Evolutionary conservation across 169 alveolate species (phyloP).

Genomic region (Cryptosporidium viatorum): DNA sequence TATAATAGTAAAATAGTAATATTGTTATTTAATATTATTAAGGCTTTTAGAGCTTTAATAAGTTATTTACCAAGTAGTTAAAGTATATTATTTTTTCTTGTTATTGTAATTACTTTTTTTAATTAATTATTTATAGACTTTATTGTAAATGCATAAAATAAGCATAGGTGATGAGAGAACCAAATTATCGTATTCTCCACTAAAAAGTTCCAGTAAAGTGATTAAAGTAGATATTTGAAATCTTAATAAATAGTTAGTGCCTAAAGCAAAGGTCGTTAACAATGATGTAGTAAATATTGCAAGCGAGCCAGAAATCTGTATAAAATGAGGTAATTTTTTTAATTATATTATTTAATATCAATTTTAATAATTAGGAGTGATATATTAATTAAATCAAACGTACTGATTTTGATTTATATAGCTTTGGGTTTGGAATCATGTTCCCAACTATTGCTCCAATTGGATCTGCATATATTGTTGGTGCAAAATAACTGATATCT

Average conservation of each 20-base stretch:
- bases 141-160: slow-evolving; percentile 2
- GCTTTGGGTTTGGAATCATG: slow-evolving; percentile 24
- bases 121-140: background rate
- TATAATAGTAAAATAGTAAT: too few relatives aligned
- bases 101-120: too few relatives aligned
- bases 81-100: too few relatives aligned
- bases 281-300: slow-evolving; percentile 27
- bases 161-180: slow-evolving; percentile 28
- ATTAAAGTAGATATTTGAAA: background rate
- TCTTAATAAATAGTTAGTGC: slow-evolving; percentile 22
- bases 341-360: background rate
- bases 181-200: slow-evolving; percentile 55
- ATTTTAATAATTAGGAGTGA: too few relatives aligned
- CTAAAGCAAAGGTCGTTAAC: slow-evolving; percentile 28
- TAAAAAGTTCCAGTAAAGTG: slow-evolving; percentile 19
- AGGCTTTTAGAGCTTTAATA: too few relatives aligned
- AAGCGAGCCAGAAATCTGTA: slow-evolving; percentile 18
- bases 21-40: too few relatives aligned
- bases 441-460: slow-evolving; percentile 76
- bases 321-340: background rate
- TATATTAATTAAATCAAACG: background rate
- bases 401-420: slow-evolving; percentile 31
- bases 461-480: slow-evolving; percentile 77
- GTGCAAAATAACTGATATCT: slow-evolving; percentile 57
- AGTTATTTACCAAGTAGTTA: too few relatives aligned